Conservation (phyloP, 257 asterid genomes). For the Rubia yunnanensis region DNA sequence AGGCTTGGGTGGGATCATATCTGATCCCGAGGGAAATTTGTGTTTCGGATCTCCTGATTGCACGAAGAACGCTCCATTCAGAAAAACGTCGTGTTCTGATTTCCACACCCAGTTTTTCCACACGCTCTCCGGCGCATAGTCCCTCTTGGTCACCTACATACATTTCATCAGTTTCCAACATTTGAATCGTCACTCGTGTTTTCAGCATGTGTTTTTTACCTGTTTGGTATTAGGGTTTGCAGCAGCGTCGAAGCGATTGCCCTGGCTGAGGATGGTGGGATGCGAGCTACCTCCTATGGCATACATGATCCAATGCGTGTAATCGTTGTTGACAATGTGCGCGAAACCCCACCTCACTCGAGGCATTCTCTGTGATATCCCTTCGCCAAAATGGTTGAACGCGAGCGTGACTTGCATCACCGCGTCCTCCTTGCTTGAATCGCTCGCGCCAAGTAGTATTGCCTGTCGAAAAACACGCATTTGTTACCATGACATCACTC, state of each 20-base stretch:
- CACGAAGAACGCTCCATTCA: conserved; percentile 62
- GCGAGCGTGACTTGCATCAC: conserved; percentile 26
- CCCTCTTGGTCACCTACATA: conserved; percentile 69
- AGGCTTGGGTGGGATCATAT: conserved; percentile 36
- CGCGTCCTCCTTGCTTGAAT: conserved; percentile 12
- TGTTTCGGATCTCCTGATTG: conserved; percentile 55
- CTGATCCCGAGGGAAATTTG: conserved; percentile 22
- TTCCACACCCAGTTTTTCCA: conserved; percentile 82
- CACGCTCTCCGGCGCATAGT: conserved; percentile 33
- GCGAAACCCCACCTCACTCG: conserved; percentile 31
- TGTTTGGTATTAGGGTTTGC: conserved; percentile 44
- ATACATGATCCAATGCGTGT: conserved; percentile 30
- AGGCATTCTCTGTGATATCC: conserved; percentile 29
- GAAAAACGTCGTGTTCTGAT: conserved; percentile 64
- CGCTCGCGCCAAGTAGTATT: conserved; percentile 28
- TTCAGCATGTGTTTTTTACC: conserved; percentile 23
- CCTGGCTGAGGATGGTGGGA: conserved; percentile 35
- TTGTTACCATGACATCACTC: no score
- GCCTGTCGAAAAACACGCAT: conserved; percentile 15
- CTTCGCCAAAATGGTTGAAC: conserved; percentile 31
- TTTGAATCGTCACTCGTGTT: neutral
- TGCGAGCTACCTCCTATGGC: conserved; percentile 32
- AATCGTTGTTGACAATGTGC: conserved; percentile 27
- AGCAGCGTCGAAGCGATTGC: conserved; percentile 42
- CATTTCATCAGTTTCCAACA: neutral